A percentile compares a stretch with the other conserved stretches of the same genome.
These are phyloP conservation scores for Beta lomatogona DNA, from an alignment of 179 eudicot species.

Conservation along the genomic window DNA sequence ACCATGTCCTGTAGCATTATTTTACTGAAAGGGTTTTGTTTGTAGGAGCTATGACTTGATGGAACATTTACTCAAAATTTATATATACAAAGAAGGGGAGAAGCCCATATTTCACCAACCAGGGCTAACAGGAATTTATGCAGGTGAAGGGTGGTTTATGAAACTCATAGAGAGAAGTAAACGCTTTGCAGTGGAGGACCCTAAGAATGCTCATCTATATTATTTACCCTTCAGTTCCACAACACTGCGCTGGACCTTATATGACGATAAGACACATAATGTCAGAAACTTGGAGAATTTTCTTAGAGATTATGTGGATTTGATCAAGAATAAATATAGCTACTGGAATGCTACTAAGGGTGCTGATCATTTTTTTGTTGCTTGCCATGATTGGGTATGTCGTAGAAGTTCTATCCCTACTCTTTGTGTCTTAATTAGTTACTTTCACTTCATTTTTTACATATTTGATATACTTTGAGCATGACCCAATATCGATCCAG, in stretches of 20 bases:
- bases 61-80: slow-evolving; percentile 62
- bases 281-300: slow-evolving; percentile 44
- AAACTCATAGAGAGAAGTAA: slow-evolving; percentile 56
- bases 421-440: not conserved
- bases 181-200: slow-evolving; percentile 56
- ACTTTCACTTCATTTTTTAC: not conserved
- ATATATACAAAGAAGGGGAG: slow-evolving; percentile 77
- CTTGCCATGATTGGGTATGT: slow-evolving; percentile 87
- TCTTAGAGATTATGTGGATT: slow-evolving; percentile 50
- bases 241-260: slow-evolving; percentile 41
- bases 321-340: slow-evolving; percentile 51
- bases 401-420: not conserved
- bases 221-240: slow-evolving; percentile 70
- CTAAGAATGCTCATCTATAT: slow-evolving; percentile 75
- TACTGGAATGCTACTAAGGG: slow-evolving; percentile 68
- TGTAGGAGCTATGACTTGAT: slow-evolving; percentile 79
- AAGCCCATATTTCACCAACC: slow-evolving; percentile 80
- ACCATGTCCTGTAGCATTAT: not conserved
- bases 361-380: slow-evolving; percentile 76
- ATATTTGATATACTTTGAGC: too few relatives aligned
- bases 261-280: slow-evolving; percentile 31
- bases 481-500: too few relatives aligned
- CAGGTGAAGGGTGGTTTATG: slow-evolving; percentile 94
- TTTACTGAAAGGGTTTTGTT: not conserved
- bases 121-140: slow-evolving; percentile 62